A percentile compares a stretch with the other conserved stretches of the same genome.
Conservation (phyloP, 805 yeast species). For the Pichia cabralensis region DNA sequence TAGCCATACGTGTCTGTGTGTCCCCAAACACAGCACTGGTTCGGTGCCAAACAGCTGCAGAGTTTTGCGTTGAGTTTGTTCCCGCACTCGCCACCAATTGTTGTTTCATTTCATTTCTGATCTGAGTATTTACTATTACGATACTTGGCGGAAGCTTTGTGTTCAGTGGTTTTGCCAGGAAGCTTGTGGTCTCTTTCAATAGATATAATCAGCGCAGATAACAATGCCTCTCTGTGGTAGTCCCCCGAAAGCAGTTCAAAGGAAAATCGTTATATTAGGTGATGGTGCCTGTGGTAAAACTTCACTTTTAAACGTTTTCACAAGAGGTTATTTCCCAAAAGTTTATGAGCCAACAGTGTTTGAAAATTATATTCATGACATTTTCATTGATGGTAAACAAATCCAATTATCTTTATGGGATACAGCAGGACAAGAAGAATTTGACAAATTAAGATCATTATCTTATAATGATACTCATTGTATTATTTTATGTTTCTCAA, state of each 20-base stretch:
- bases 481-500: slow-evolving; percentile 91
- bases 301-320: slow-evolving; percentile 86
- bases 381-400: slow-evolving; percentile 88
- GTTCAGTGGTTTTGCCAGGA: no score
- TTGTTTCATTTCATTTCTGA: no score
- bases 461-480: slow-evolving; percentile 95
- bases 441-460: slow-evolving; percentile 84
- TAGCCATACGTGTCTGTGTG: no score
- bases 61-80: no score
- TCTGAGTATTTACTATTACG: no score
- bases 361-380: slow-evolving; percentile 95
- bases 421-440: slow-evolving; percentile 98
- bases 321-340: slow-evolving; percentile 96
- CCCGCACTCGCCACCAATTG: no score
- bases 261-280: slow-evolving; percentile 89
- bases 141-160: no score
- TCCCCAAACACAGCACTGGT: no score
- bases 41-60: no score
- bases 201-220: no score
- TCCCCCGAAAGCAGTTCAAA: slow-evolving; percentile 53
- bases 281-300: slow-evolving; percentile 99
- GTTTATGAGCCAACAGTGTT: slow-evolving; percentile 98
- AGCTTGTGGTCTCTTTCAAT: no score
- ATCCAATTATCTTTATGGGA: slow-evolving; percentile 94
- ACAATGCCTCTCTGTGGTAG: slow-evolving; percentile 39